A percentile compares a stretch with the other conserved stretches of the same genome.
phyloP scores from a whole-genome alignment of 2,329 filamentous ascomycete species.

The Meredithiella fracta region DNA sequence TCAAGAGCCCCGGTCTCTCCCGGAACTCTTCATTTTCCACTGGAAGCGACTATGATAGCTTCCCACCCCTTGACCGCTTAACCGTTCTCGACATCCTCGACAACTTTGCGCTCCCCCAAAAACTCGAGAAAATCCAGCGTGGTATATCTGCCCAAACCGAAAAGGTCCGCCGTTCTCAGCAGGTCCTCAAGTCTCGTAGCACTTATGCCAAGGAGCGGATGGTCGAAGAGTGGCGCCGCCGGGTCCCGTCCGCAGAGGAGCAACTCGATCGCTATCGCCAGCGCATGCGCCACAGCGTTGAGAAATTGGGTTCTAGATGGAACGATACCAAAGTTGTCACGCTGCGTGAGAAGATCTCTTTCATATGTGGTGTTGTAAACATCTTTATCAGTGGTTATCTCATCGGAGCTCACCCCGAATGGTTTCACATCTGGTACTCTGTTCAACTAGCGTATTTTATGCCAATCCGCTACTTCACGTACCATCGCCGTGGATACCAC shows the following conservation, averaged over 20 bases:
- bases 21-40: slow-evolving; percentile 69
- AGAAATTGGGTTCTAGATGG: slow-evolving; percentile 71
- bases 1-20: slow-evolving; percentile 44
- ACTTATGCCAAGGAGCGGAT: slow-evolving; percentile 72
- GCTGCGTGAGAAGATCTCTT: slow-evolving; percentile 80
- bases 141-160: slow-evolving; percentile 69
- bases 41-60: slow-evolving; percentile 70
- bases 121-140: slow-evolving; percentile 78
- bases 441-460: slow-evolving; percentile 82
- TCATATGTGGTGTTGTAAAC: slow-evolving; percentile 91
- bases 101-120: slow-evolving; percentile 78
- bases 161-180: slow-evolving; percentile 67
- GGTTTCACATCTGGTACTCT: slow-evolving; percentile 89
- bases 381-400: slow-evolving; percentile 94
- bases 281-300: slow-evolving; percentile 77
- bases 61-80: slow-evolving; percentile 76
- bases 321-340: slow-evolving; percentile 81
- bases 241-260: slow-evolving; percentile 75
- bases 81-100: slow-evolving; percentile 88
- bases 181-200: slow-evolving; percentile 61
- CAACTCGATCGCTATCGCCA: slow-evolving; percentile 80
- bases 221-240: slow-evolving; percentile 79
- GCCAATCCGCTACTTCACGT: slow-evolving; percentile 85
- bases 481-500: slow-evolving; percentile 81
- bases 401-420: slow-evolving; percentile 68